Conservation (phyloP, 805 yeast species). For the Starmera quercuum region DNA sequence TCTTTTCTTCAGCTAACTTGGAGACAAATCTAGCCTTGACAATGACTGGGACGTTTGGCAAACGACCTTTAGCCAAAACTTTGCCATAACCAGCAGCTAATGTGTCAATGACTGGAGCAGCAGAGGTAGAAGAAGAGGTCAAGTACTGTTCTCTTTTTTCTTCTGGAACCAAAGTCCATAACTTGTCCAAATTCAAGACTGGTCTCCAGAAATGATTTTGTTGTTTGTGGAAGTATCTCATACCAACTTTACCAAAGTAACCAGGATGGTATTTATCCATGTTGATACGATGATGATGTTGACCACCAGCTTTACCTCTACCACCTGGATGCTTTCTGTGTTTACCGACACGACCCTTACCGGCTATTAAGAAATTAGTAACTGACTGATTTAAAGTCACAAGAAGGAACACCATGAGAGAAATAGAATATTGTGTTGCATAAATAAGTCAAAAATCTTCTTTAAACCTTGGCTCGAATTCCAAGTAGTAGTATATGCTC, state of each 20-base stretch:
- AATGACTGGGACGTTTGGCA: slow-evolving; percentile 97
- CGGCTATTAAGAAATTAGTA: slow-evolving; percentile 57
- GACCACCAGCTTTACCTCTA: slow-evolving; percentile 99
- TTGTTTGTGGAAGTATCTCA: slow-evolving; percentile 99
- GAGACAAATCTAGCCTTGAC: slow-evolving; percentile 99
- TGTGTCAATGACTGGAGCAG: slow-evolving; percentile 99
- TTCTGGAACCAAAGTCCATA: slow-evolving; percentile 94
- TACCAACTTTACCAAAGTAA: slow-evolving; percentile 99
- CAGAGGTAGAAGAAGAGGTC: slow-evolving; percentile 70
- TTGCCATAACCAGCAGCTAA: slow-evolving; percentile 99
- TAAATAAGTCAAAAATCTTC: background rate
- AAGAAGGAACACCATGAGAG: background rate
- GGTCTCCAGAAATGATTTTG: slow-evolving; percentile 95
- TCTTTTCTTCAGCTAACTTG: slow-evolving; percentile 98
- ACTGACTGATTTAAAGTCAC: background rate
- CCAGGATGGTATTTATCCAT: slow-evolving; percentile 99
- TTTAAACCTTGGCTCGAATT: background rate
- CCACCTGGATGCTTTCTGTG: slow-evolving; percentile 99
- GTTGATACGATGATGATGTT: slow-evolving; percentile 99
- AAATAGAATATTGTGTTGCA: background rate
- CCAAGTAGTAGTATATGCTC: too few relatives aligned
- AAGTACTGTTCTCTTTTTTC: slow-evolving; percentile 93
- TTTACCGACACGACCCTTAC: slow-evolving; percentile 99
- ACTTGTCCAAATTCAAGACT: slow-evolving; percentile 94
- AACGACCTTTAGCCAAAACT: slow-evolving; percentile 98